Conservation (phyloP, 2,329 filamentous ascomycete genomes). For the Trichoderma asperellum region DNA sequence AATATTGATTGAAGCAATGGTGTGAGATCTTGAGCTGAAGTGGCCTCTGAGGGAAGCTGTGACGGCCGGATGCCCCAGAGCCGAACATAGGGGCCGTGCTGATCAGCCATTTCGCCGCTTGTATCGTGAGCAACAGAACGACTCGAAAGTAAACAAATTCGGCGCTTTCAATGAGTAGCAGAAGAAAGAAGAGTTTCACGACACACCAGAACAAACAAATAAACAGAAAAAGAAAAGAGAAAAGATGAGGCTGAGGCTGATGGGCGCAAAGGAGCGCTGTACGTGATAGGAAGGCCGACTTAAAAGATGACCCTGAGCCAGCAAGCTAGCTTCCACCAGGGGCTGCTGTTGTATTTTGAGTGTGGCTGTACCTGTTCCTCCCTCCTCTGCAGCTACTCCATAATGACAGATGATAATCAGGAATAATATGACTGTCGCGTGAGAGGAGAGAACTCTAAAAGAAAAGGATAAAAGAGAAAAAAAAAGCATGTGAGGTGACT, state of each 20-base stretch:
- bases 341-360: neutral
- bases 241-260: neutral
- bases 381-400: neutral
- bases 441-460: neutral
- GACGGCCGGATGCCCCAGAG: slow-evolving; percentile 55
- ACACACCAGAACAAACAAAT: neutral
- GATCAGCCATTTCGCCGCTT: slow-evolving; percentile 28
- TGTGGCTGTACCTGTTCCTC: neutral
- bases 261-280: slow-evolving; percentile 3
- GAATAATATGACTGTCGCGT: neutral
- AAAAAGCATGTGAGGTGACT: slow-evolving; percentile 8
- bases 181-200: neutral
- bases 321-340: slow-evolving; percentile 18
- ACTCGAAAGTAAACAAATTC: neutral
- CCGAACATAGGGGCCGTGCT: slow-evolving; percentile 54
- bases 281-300: neutral
- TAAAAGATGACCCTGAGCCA: neutral
- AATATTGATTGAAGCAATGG: slow-evolving; percentile 58
- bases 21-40: slow-evolving; percentile 49
- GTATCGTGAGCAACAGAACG: neutral
- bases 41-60: slow-evolving; percentile 51
- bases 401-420: neutral
- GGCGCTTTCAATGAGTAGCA: neutral
- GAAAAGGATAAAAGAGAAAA: neutral
- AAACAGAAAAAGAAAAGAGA: neutral